Conservation (phyloP, 305 asterid species). For the Lippia alba region DNA sequence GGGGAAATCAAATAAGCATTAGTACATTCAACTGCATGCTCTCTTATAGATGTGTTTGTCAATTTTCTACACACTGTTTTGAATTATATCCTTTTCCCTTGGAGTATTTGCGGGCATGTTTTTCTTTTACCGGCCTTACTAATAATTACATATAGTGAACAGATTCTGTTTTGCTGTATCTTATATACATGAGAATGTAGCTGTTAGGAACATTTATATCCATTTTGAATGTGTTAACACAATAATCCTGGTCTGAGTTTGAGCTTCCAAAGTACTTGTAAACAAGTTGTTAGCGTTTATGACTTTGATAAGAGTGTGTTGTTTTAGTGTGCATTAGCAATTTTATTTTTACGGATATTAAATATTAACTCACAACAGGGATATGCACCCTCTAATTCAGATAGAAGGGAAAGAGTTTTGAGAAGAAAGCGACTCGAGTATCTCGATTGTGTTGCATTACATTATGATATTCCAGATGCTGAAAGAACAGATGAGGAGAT, state of each 20-base stretch:
- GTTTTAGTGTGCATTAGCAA: constrained; percentile 16
- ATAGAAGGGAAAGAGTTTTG: constrained; percentile 96
- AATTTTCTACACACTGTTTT: too few relatives aligned
- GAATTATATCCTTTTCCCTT: too few relatives aligned
- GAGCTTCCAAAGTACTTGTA: neutral
- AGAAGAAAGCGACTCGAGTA: constrained; percentile 88
- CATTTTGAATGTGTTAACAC: constrained; percentile 6
- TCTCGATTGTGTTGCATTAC: constrained; percentile 88
- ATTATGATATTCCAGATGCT: constrained; percentile 80
- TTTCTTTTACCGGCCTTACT: neutral
- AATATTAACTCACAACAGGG: constrained; percentile 92
- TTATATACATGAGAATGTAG: neutral
- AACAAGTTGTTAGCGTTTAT: neutral
- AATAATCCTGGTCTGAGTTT: neutral
- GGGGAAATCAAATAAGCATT: neutral
- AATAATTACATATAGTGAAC: neutral
- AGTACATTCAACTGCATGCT: neutral
- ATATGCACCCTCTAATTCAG: constrained; percentile 99
- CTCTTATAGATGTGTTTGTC: neutral
- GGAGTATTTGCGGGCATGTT: neutral
- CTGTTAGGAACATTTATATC: constrained; percentile 1
- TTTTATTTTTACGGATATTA: constrained; percentile 45
- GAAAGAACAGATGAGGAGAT: constrained; percentile 97
- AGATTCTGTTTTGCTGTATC: constrained; percentile 10
- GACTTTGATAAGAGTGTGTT: constrained; percentile 9